Percentiles rank a stretch among this genome's conserved stretches.
Conservation (phyloP, 2,329 filamentous ascomycete species). For the Colletotrichum sp. region DNA sequence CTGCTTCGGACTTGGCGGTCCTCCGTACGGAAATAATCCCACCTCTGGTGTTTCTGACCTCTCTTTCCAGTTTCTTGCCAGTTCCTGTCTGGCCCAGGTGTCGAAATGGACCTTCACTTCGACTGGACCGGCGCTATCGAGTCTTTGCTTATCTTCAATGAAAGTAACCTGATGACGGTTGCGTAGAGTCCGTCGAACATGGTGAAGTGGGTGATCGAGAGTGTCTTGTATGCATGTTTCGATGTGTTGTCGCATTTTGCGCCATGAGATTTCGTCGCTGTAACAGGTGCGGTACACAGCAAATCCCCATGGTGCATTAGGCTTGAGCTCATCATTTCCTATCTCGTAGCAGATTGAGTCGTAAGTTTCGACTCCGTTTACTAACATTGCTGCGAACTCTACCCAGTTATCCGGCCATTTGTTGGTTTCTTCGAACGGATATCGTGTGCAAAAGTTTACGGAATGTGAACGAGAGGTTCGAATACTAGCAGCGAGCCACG, state of each 20-base stretch:
- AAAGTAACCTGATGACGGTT: not conserved
- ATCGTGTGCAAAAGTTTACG: not conserved
- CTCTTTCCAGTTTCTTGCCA: not conserved
- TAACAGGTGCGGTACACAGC: not conserved
- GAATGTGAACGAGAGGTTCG: not conserved
- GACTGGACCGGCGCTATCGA: not conserved
- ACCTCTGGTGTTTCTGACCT: not conserved
- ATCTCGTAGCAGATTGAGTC: not conserved
- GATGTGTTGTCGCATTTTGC: not conserved
- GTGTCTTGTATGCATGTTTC: not conserved
- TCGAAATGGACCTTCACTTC: not conserved
- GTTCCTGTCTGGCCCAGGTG: not conserved
- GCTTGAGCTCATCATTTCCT: not conserved
- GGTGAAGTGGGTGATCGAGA: not conserved
- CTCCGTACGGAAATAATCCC: not conserved
- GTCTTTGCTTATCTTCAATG: not conserved
- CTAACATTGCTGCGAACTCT: not conserved
- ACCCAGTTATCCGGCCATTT: not conserved
- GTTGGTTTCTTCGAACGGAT: not conserved
- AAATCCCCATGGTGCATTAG: not conserved
- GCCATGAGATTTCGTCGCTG: not conserved
- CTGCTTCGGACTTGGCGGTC: not conserved
- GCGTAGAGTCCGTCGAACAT: not conserved
- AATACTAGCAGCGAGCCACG: not conserved
- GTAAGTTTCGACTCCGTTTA: not conserved